Evolutionary conservation across 202 grass and related monocot species (phyloP).

Genomic region (Brachypodium distachyon): DNA sequence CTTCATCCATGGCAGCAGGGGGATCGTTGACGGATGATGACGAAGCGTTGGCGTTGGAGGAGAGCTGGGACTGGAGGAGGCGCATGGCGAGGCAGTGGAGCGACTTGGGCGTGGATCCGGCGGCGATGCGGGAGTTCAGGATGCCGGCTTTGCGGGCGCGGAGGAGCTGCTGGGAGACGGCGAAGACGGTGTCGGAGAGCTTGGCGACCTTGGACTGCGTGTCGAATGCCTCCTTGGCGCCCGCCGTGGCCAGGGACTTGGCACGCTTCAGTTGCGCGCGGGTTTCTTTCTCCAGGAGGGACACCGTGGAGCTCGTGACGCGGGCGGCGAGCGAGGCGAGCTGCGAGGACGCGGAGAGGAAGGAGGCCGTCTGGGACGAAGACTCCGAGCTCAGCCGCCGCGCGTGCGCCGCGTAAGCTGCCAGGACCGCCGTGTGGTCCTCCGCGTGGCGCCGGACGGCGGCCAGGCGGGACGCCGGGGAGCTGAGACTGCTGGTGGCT

Average conservation of each 20-base stretch:
- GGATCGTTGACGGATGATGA: neutral
- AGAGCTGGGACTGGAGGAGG: slow-evolving; percentile 49
- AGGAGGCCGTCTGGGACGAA: slow-evolving; percentile 57
- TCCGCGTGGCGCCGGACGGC: slow-evolving; percentile 55
- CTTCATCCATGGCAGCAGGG: too few relatives aligned
- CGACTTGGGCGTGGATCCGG: slow-evolving; percentile 65
- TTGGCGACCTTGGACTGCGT: slow-evolving; percentile 74
- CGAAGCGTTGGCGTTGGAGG: slow-evolving; percentile 35
- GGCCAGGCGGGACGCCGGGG: slow-evolving; percentile 31
- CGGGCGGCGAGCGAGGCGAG: slow-evolving; percentile 56
- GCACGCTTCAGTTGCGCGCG: slow-evolving; percentile 55
- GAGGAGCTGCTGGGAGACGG: slow-evolving; percentile 54
- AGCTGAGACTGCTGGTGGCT: neutral
- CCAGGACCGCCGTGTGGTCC: slow-evolving; percentile 65
- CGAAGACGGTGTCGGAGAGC: slow-evolving; percentile 64
- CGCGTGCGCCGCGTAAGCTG: slow-evolving; percentile 61
- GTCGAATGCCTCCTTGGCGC: slow-evolving; percentile 66
- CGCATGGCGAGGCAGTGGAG: slow-evolving; percentile 82
- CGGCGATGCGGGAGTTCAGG: slow-evolving; percentile 51
- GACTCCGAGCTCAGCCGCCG: slow-evolving; percentile 54
- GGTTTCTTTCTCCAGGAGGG: slow-evolving; percentile 49
- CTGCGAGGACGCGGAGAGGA: slow-evolving; percentile 42
- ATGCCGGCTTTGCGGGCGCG: slow-evolving; percentile 39
- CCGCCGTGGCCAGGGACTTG: slow-evolving; percentile 39
- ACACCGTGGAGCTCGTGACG: slow-evolving; percentile 31